Base-by-base conservation (phyloP, 1,139 yeast species). In the Torulaspora globosa region DNA sequence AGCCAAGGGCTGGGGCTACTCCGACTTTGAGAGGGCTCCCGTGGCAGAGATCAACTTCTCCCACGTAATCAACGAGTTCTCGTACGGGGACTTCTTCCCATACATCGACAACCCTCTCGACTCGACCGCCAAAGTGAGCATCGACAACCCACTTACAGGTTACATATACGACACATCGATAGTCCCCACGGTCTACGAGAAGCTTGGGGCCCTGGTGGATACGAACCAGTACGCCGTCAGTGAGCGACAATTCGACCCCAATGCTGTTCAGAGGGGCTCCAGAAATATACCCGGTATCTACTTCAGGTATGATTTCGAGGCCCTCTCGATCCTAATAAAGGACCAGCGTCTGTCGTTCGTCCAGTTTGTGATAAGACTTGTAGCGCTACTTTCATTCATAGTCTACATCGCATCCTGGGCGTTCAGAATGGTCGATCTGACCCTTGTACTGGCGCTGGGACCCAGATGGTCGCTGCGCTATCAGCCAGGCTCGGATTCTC, bases 1-100 rank as follows among this genome's bases (percentile, higher is more conserved):
- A 1, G 92, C 86, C 2, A 79, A 76, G 57, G 94, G 90, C 0
- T 70, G 72, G 52, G 90, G 85, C 2, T 80, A 80, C 57, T 55
- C 71, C 36, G 70, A 58, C 35, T 37, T 44, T 5, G 74, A 74
- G 45, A 64, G 76, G 48, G 70, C 76, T 50, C 65, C 68, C 44
- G 72, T 74, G 3, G 79, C 78, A 30, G 68, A 74, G 15, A 66
- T 87, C 47, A 86, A 92, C 63, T 85, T 90, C 60, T 77, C 96
- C 1, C 98, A 92, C 66, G 79, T 80, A 5, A 83, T 92, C 49
- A 80, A 79, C 51, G 97, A 92, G 65, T 79, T 89, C 53, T 89
- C 97, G 8, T 92, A 82, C 67, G 98, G 99, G 16, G 87, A 80
- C 29, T 89, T 84, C 66, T 89, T 80, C 61, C 97, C 98, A 2